Conservation (phyloP, 2,329 filamentous ascomycete genomes). For the Alternaria gansuensis region DNA sequence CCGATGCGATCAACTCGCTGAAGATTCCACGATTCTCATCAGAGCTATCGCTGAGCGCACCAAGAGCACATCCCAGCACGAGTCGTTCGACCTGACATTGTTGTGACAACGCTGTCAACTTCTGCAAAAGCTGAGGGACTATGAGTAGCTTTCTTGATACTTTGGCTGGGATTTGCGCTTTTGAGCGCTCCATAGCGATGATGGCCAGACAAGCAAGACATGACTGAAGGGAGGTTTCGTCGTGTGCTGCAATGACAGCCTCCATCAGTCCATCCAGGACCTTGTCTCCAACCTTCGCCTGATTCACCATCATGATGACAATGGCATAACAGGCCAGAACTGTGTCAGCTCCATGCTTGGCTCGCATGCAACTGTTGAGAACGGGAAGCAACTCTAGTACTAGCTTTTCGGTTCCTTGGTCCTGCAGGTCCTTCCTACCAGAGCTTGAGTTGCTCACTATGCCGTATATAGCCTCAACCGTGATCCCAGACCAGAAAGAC, state of each 20-base stretch:
- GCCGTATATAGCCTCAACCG: slow-evolving; percentile 83
- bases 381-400: slow-evolving; percentile 74
- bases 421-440: slow-evolving; percentile 77
- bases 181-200: slow-evolving; percentile 79
- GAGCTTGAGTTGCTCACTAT: slow-evolving; percentile 81
- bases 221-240: slow-evolving; percentile 73
- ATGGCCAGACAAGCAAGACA: slow-evolving; percentile 83
- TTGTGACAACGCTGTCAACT: slow-evolving; percentile 68
- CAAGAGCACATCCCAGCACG: slow-evolving; percentile 73
- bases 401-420: slow-evolving; percentile 80
- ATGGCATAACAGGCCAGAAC: slow-evolving; percentile 93
- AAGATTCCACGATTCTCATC: slow-evolving; percentile 57
- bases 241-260: slow-evolving; percentile 81
- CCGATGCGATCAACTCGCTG: slow-evolving; percentile 67
- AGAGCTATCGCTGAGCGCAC: slow-evolving; percentile 34
- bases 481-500: slow-evolving; percentile 90
- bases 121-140: slow-evolving; percentile 66
- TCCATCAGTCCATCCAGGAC: slow-evolving; percentile 91
- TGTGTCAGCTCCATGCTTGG: slow-evolving; percentile 78
- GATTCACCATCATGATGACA: slow-evolving; percentile 82
- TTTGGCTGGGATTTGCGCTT: slow-evolving; percentile 72
- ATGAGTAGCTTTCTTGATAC: slow-evolving; percentile 75
- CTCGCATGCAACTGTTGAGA: slow-evolving; percentile 78
- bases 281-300: slow-evolving; percentile 79
- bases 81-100: slow-evolving; percentile 75